phyloP scores from a whole-genome alignment of 495 filamentous ascomycete species.

The Halenospora varia region DNA sequence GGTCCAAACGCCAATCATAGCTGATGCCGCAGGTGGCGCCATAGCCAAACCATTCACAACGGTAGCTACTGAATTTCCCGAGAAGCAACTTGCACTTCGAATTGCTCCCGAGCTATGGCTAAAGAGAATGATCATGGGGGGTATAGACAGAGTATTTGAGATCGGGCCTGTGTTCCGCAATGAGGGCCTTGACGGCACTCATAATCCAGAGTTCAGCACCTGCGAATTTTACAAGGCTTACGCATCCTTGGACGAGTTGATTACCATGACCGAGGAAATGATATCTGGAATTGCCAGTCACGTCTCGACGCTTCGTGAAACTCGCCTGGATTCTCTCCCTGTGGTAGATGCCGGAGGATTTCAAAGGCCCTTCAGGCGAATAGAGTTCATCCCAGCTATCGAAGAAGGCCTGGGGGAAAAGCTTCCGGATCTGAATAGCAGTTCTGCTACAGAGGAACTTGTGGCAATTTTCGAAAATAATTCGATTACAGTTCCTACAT shows the following conservation, averaged over 20 bases:
- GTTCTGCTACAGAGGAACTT: slow-evolving; percentile 52
- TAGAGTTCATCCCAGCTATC: slow-evolving; percentile 81
- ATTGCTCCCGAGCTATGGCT: slow-evolving; percentile 96
- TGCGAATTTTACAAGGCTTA: slow-evolving; percentile 96
- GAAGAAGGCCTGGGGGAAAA: slow-evolving; percentile 57
- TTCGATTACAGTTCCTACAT: slow-evolving; percentile 45
- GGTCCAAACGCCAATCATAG: slow-evolving; percentile 85
- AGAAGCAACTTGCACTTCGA: slow-evolving; percentile 64
- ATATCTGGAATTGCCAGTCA: slow-evolving; percentile 53
- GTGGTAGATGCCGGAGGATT: slow-evolving; percentile 41
- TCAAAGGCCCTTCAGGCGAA: slow-evolving; percentile 48
- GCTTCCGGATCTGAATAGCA: slow-evolving; percentile 63
- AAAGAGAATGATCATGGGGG: slow-evolving; percentile 86
- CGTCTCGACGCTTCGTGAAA: slow-evolving; percentile 45
- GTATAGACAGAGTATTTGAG: slow-evolving; percentile 87
- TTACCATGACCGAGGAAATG: slow-evolving; percentile 66
- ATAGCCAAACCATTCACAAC: slow-evolving; percentile 83
- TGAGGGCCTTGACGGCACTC: slow-evolving; percentile 88
- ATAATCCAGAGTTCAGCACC: slow-evolving; percentile 95
- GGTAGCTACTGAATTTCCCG: slow-evolving; percentile 62
- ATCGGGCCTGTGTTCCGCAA: slow-evolving; percentile 93
- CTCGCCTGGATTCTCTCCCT: slow-evolving; percentile 42
- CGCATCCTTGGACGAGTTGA: slow-evolving; percentile 71
- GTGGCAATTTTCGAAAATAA: slow-evolving; percentile 52
- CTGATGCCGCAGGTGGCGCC: slow-evolving; percentile 72